Percentiles rank a stretch among this genome's conserved stretches.
phyloP scores from a whole-genome alignment of 2,329 filamentous ascomycete genomes.

The Paecilomyces sp. region DNA sequence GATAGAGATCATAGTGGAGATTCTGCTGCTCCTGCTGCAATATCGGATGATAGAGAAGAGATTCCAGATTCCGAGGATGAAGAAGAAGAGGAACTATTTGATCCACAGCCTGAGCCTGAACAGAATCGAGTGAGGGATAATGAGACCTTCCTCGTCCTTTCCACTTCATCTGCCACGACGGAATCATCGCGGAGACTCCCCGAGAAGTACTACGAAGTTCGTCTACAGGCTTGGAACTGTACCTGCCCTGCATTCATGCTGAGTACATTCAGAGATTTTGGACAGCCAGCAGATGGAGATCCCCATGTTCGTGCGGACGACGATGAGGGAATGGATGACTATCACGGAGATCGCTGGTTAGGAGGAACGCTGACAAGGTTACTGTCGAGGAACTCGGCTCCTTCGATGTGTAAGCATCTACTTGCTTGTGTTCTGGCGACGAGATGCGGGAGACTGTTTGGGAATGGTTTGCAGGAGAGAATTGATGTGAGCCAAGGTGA shows the following conservation, averaged over 20 bases:
- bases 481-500: constrained; percentile 55
- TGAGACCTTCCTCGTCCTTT: constrained; percentile 58
- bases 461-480: constrained; percentile 46
- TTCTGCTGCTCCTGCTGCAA: background rate
- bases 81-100: background rate
- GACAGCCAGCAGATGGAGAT: constrained; percentile 9
- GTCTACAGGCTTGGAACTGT: constrained; percentile 75
- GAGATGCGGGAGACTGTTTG: constrained; percentile 54
- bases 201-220: constrained; percentile 58
- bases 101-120: background rate
- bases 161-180: constrained; percentile 36
- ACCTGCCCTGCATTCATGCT: constrained; percentile 80
- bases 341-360: constrained; percentile 21
- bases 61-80: constrained; percentile 2
- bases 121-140: constrained; percentile 10
- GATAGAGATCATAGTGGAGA: background rate
- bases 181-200: constrained; percentile 13
- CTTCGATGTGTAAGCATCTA: constrained; percentile 72
- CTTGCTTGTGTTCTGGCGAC: constrained; percentile 74
- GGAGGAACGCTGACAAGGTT: constrained; percentile 26
- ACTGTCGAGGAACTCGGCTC: constrained; percentile 10
- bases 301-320: constrained; percentile 4
- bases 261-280: constrained; percentile 52
- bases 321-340: constrained; percentile 7
- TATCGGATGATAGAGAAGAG: background rate